Percentiles rank a stretch among this genome's conserved stretches.
Evolutionary conservation across 1,284 basidiomycete genomes (phyloP).

Genomic region (Sanguinoderma infundibulare): DNA sequence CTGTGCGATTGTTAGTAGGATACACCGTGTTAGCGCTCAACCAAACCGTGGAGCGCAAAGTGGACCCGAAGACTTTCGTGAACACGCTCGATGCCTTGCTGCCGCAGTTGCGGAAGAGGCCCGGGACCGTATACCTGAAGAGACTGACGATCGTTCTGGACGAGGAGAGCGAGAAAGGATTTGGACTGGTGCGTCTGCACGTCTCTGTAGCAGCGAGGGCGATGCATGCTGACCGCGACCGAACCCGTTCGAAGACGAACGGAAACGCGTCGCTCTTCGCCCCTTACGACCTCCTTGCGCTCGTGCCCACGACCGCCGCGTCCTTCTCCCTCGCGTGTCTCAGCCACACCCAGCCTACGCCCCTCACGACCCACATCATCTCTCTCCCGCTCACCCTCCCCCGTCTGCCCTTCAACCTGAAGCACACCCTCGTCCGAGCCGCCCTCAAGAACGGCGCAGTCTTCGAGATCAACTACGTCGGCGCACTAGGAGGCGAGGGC

Average conservation of each 20-base stretch:
- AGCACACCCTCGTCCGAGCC: slow-evolving; percentile 80
- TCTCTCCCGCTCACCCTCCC: slow-evolving; percentile 80
- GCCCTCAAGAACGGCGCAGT: slow-evolving; percentile 84
- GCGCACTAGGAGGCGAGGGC: slow-evolving; percentile 66
- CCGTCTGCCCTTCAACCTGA: slow-evolving; percentile 80
- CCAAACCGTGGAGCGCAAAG: slow-evolving; percentile 66
- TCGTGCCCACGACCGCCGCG: slow-evolving; percentile 71
- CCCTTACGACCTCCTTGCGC: slow-evolving; percentile 77
- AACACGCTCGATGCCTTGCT: slow-evolving; percentile 64
- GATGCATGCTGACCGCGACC: too few relatives aligned
- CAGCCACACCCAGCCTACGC: slow-evolving; percentile 79
- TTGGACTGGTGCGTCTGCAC: slow-evolving; percentile 61
- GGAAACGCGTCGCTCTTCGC: slow-evolving; percentile 59
- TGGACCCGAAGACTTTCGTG: slow-evolving; percentile 70
- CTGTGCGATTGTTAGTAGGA: slow-evolving; percentile 59
- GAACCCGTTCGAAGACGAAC: slow-evolving; percentile 56
- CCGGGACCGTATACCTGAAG: slow-evolving; percentile 66
- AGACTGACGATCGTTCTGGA: slow-evolving; percentile 75
- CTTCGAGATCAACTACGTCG: slow-evolving; percentile 82
- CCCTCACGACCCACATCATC: slow-evolving; percentile 82
- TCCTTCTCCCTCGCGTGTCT: slow-evolving; percentile 82
- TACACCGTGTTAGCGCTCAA: slow-evolving; percentile 77
- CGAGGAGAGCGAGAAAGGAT: slow-evolving; percentile 81
- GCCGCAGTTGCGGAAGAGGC: slow-evolving; percentile 53
- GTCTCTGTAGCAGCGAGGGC: not conserved